Conservation (phyloP, 495 filamentous ascomycete genomes). For the Penicillium dipodomyicola region DNA sequence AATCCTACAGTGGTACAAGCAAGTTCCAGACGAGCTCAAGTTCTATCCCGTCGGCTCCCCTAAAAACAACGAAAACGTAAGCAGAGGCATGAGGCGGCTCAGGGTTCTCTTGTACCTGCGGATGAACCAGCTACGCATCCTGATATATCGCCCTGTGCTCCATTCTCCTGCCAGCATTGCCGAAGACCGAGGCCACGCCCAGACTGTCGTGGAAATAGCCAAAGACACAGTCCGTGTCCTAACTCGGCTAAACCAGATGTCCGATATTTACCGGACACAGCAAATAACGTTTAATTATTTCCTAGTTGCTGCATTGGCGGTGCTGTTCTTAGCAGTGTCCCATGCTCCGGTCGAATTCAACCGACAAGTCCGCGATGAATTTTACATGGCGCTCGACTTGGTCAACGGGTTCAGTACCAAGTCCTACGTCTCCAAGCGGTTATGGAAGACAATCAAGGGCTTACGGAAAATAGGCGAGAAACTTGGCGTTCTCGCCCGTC, state of each 20-base stretch:
- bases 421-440: conserved; percentile 71
- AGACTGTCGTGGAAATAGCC: conserved; percentile 71
- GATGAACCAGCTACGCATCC: conserved; percentile 79
- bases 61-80: conserved; percentile 40
- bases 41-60: conserved; percentile 56
- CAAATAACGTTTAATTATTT: conserved; percentile 89
- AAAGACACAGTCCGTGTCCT: conserved; percentile 77
- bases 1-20: conserved; percentile 75
- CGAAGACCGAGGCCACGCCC: conserved; percentile 64
- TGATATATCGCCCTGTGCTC: conserved; percentile 78
- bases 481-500: conserved; percentile 64
- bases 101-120: conserved; percentile 61
- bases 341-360: conserved; percentile 79
- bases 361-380: conserved; percentile 71
- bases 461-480: conserved; percentile 77
- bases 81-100: conserved; percentile 49
- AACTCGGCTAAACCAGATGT: conserved; percentile 71
- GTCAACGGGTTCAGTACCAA: conserved; percentile 77
- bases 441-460: conserved; percentile 79
- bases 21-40: conserved; percentile 56
- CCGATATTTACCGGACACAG: conserved; percentile 74
- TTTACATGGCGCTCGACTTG: conserved; percentile 81
- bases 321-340: conserved; percentile 78
- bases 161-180: conserved; percentile 73
- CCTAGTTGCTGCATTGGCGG: conserved; percentile 73